A percentile compares a stretch with the other conserved stretches of the same genome.
Evolutionary conservation across 78 protist genomes (phyloP).

Genomic region (Pelomyxa schiedti): DNA sequence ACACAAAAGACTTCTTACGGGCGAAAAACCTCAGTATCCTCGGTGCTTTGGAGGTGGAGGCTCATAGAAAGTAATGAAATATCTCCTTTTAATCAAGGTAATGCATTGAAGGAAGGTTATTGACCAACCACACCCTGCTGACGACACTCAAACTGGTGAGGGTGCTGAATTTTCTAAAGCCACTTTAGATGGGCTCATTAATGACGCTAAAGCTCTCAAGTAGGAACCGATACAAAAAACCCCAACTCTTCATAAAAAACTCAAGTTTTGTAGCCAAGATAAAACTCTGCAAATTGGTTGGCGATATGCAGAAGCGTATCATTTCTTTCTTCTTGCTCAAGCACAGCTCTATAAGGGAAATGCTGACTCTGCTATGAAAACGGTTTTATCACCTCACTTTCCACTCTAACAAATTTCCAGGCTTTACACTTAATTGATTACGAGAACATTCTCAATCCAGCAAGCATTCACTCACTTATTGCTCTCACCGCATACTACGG

Average conservation of each 20-base stretch:
- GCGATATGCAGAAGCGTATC: conserved; percentile 67
- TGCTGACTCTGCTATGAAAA: background rate
- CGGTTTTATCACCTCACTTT: background rate
- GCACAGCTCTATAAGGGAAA: conserved; percentile 23
- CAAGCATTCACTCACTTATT: conserved; percentile 22
- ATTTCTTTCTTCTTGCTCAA: conserved; percentile 46
- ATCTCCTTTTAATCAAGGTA: no score
- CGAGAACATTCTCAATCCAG: conserved; percentile 35
- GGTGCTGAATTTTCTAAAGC: background rate
- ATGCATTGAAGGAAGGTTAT: no score
- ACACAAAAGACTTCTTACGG: background rate
- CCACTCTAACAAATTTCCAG: background rate
- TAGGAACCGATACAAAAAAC: no score
- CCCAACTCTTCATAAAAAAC: no score
- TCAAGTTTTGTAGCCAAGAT: background rate
- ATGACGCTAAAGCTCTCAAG: background rate
- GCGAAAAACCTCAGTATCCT: conserved; percentile 59
- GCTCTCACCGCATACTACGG: conserved; percentile 50
- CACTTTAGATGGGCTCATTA: conserved; percentile 17
- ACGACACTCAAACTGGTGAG: background rate
- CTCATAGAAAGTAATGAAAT: conserved; percentile 5
- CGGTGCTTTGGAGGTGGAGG: conserved; percentile 65
- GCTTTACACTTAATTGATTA: conserved; percentile 36
- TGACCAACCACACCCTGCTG: no score
- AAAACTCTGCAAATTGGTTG: conserved; percentile 13